Evolutionary conservation across 2,329 filamentous ascomycete genomes (phyloP).

Genomic region (Xylariaceae sp.): DNA sequence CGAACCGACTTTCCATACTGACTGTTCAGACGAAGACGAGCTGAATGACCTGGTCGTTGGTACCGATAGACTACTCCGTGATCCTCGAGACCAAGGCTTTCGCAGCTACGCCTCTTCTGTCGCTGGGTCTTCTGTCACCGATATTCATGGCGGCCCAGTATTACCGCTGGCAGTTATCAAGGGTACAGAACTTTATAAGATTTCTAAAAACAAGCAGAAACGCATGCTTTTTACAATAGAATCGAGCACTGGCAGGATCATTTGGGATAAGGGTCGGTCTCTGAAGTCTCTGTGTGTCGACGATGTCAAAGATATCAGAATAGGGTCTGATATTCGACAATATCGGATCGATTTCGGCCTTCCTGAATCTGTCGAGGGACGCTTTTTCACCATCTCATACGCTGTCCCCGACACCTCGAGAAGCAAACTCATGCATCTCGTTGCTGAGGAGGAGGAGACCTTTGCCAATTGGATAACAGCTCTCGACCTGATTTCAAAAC

Average conservation of each 20-base stretch:
- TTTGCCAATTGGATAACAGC: constrained; percentile 80
- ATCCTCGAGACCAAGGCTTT: constrained; percentile 47
- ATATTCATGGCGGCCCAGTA: constrained; percentile 60
- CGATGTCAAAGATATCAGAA: constrained; percentile 86
- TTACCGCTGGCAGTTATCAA: constrained; percentile 73
- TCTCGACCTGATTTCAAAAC: constrained; percentile 76
- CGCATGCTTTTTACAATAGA: constrained; percentile 71
- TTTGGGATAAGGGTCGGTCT: constrained; percentile 75
- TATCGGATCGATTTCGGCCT: constrained; percentile 82
- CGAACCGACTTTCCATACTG: constrained; percentile 40
- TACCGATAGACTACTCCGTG: constrained; percentile 41
- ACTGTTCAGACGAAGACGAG: constrained; percentile 57
- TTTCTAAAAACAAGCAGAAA: constrained; percentile 78
- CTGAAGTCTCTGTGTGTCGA: constrained; percentile 90
- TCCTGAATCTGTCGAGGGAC: constrained; percentile 60
- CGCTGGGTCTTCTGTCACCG: constrained; percentile 36
- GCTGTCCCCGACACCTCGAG: constrained; percentile 73
- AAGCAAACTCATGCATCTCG: constrained; percentile 82
- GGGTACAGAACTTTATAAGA: constrained; percentile 74
- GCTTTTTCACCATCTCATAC: constrained; percentile 91
- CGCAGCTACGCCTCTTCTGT: constrained; percentile 47
- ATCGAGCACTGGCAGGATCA: constrained; percentile 77
- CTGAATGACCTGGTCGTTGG: constrained; percentile 42
- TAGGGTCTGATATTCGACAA: constrained; percentile 78
- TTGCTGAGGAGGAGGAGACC: constrained; percentile 69